Evolutionary conservation across 2,329 filamentous ascomycete species (phyloP).

Genomic region (Emergomyces pasteurianus): DNA sequence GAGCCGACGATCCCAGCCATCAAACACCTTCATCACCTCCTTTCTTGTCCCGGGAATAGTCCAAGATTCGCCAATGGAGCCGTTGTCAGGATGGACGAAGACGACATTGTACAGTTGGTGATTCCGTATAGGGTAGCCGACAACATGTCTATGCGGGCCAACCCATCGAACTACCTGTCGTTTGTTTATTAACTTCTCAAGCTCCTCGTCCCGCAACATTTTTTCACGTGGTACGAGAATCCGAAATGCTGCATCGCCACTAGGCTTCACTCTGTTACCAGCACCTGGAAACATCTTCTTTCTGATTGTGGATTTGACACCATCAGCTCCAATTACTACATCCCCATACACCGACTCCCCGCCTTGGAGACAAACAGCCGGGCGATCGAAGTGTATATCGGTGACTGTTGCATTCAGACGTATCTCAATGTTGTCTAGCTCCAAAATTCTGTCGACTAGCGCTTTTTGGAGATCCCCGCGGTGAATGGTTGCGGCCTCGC

Average conservation of each 20-base stretch:
- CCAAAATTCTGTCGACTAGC: conserved; percentile 15
- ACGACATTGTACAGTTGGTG: conserved; percentile 57
- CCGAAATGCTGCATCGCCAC: conserved; percentile 43
- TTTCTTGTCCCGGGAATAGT: conserved; percentile 50
- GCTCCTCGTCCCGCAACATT: conserved; percentile 37
- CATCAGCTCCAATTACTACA: conserved; percentile 39
- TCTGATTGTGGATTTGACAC: conserved; percentile 40
- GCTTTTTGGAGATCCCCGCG: conserved; percentile 21
- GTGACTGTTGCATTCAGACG: conserved; percentile 16
- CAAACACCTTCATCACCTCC: conserved; percentile 48
- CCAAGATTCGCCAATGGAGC: conserved; percentile 51
- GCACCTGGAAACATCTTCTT: conserved; percentile 23
- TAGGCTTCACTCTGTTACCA: conserved; percentile 13
- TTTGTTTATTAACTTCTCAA: conserved; percentile 44
- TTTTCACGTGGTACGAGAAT: conserved; percentile 40
- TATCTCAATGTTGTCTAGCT: conserved; percentile 26
- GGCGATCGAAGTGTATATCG: conserved; percentile 9
- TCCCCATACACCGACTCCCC: conserved; percentile 22
- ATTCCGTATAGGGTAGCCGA: conserved; percentile 52
- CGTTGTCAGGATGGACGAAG: conserved; percentile 48
- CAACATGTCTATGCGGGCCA: conserved; percentile 54
- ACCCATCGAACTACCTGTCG: conserved; percentile 52
- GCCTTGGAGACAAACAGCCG: conserved; percentile 20
- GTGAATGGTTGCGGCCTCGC: conserved; percentile 19
- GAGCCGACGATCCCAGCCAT: conserved; percentile 50